phyloP scores from a whole-genome alignment of 805 yeast species.

The Blastobotrys robertii region DNA sequence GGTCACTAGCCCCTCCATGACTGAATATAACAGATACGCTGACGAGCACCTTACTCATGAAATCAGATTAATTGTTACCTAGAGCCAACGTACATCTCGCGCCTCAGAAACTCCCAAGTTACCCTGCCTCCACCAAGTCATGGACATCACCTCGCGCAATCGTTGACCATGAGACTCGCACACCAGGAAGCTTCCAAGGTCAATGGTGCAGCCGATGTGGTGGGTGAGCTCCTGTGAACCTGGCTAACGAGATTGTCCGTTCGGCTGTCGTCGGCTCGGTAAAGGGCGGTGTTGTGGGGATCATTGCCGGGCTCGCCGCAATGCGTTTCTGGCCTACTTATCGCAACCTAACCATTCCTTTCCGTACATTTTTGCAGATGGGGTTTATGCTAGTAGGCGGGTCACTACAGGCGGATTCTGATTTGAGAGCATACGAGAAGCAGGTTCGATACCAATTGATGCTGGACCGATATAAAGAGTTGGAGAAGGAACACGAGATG shows the following conservation, averaged over 20 bases:
- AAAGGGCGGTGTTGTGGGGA: conserved; percentile 14
- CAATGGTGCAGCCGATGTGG: conserved; percentile 18
- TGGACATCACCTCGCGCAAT: too few relatives aligned
- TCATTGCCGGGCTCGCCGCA: conserved; percentile 10
- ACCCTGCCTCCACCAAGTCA: too few relatives aligned
- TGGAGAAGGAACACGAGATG: too few relatives aligned
- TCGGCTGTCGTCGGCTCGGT: conserved; percentile 14
- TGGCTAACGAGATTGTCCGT: conserved; percentile 8
- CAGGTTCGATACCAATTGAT: too few relatives aligned
- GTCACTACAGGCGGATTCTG: conserved; percentile 3
- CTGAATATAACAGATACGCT: too few relatives aligned
- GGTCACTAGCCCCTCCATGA: too few relatives aligned
- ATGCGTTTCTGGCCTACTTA: conserved; percentile 15
- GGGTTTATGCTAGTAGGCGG: conserved; percentile 11
- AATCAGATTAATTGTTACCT: too few relatives aligned
- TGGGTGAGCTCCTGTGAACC: conserved; percentile 5
- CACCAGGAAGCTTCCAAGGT: conserved; percentile 19
- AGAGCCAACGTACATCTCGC: too few relatives aligned
- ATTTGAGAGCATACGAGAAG: too few relatives aligned
- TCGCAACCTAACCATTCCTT: conserved; percentile 13
- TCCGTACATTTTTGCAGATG: conserved; percentile 15
- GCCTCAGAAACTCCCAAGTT: too few relatives aligned
- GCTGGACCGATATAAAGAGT: too few relatives aligned
- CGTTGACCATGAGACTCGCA: conserved; percentile 13
- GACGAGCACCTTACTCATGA: too few relatives aligned